These are phyloP conservation scores for Moricandia moricandioides DNA, from an alignment of 345 rosid species.

Conservation along the genomic window DNA sequence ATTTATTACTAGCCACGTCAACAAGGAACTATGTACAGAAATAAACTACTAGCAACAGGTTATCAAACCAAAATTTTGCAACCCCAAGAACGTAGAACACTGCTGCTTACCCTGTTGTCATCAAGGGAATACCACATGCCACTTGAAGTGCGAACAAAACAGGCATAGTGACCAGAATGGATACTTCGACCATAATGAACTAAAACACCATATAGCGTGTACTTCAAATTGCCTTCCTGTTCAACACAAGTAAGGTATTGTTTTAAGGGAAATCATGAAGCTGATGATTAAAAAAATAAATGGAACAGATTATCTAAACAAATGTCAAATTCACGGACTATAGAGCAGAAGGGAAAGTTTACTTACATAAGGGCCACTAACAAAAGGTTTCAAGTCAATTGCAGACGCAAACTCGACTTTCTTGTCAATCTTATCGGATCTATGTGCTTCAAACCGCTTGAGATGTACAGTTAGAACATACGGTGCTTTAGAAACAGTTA, in stretches of 20 bases:
- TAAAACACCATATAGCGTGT: conserved; percentile 87
- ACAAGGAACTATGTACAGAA: neutral
- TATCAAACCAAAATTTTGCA: conserved; percentile 21
- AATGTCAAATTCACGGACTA: neutral
- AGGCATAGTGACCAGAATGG: conserved; percentile 88
- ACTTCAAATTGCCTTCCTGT: conserved; percentile 89
- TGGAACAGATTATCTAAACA: neutral
- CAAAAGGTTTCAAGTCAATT: conserved; percentile 79
- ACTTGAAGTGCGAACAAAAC: conserved; percentile 88
- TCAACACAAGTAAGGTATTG: conserved; percentile 6
- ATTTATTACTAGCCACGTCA: conserved; percentile 16
- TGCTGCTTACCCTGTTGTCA: conserved; percentile 69
- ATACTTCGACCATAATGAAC: conserved; percentile 89
- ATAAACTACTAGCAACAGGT: neutral
- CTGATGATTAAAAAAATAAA: neutral
- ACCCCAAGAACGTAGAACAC: conserved; percentile 13
- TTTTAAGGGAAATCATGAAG: conserved; percentile 2
- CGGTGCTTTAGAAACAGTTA: conserved; percentile 83
- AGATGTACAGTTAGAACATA: conserved; percentile 80
- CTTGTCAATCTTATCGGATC: conserved; percentile 74
- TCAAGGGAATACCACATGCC: conserved; percentile 94
- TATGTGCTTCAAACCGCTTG: conserved; percentile 79
- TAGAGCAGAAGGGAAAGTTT: conserved; percentile 9
- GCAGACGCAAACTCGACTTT: conserved; percentile 61
- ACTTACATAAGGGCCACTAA: conserved; percentile 80